Evolutionary conservation across 306 rosid species (phyloP).

Genomic region (Rosa persica): DNA sequence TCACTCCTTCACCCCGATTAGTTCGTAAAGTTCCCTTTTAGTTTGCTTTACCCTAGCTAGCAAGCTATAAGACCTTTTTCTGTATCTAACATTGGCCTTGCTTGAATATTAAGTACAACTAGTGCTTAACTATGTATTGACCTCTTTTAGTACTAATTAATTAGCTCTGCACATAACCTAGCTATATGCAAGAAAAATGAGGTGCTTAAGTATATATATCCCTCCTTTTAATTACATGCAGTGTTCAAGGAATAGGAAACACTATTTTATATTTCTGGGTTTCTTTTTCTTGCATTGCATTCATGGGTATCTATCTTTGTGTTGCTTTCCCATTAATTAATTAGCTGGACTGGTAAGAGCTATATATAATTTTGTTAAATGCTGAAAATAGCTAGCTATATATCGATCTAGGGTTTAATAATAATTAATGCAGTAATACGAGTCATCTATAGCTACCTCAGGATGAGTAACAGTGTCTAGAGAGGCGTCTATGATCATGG

Average conservation of each 20-base stretch:
- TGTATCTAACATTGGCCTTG: background rate
- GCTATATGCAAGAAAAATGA: background rate
- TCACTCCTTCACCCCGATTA: too few relatives aligned
- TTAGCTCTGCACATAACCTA: background rate
- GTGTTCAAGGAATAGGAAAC: conserved; percentile 36
- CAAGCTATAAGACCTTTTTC: too few relatives aligned
- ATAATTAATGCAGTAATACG: background rate
- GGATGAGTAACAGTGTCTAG: background rate
- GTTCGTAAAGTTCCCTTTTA: too few relatives aligned
- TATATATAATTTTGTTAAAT: conserved; percentile 4
- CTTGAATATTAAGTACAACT: background rate
- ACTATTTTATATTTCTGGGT: conserved; percentile 3
- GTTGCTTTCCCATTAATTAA: conserved; percentile 3
- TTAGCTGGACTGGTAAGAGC: conserved; percentile 13
- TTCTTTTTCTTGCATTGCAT: background rate
- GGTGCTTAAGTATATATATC: background rate
- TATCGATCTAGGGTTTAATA: background rate
- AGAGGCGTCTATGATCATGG: conserved; percentile 23
- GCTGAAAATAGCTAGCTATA: background rate
- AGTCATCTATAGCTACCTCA: background rate
- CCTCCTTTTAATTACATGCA: conserved; percentile 20
- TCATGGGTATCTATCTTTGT: conserved; percentile 28
- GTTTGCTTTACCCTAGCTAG: too few relatives aligned
- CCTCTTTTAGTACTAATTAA: background rate
- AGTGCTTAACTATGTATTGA: background rate